Base-by-base conservation (phyloP, 352 stramenopile genomes). In the Thalassiosira exigua region DNA sequence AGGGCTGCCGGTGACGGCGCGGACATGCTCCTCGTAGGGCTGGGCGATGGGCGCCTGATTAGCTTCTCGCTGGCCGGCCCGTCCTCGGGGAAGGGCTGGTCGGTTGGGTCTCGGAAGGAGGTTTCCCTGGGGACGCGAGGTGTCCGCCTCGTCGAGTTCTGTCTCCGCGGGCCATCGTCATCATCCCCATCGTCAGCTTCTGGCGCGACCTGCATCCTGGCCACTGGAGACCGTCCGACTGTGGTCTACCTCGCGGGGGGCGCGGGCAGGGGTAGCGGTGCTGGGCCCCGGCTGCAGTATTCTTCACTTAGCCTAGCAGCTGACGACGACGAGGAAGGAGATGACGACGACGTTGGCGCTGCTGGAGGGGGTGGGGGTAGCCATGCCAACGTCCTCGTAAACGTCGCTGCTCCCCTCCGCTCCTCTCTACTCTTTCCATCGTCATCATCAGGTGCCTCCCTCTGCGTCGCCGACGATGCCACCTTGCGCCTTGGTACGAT, bases 181-280 rank as follows among this genome's bases (percentile, higher is more conserved):
- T n/a, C n/a, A n/a, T n/a, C n/a, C n/a, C n/a, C n/a, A 33, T 54
- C 57, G 3, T 61, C 60, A 33, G 52, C 53, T 62, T 44, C 51
- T 24, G 97, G 92, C 33, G 92, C 95, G 48, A 96, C 89, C 22
- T 98, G 98, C 79, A 95, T 99, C 14, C 98, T 99, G 67, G 97
- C 96, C 19, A 94, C 96, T 21, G 98, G 96, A 60, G 97, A 99
- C 84, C 91, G 96, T 9, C 97, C 97, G 53, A 98, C 96, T 1
- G 96, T 99, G 4, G 97, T 99, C 21, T 99, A 99, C 79, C 94
- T 96, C 17, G 96, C 94, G 75, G 97, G 97, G 76, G 94, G 94
- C 58, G 79, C 74, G 36, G 69, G 61, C 59, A 46, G 61, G 4
- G 62, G 75, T 19, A 82, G 76, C 44, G 89, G 79, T 58, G 90